Percentiles rank a stretch among this genome's conserved stretches.
These are phyloP conservation scores for Termitomyces sp. DNA, from an alignment of 768 basidiomycete genomes.

Conservation along the genomic window DNA sequence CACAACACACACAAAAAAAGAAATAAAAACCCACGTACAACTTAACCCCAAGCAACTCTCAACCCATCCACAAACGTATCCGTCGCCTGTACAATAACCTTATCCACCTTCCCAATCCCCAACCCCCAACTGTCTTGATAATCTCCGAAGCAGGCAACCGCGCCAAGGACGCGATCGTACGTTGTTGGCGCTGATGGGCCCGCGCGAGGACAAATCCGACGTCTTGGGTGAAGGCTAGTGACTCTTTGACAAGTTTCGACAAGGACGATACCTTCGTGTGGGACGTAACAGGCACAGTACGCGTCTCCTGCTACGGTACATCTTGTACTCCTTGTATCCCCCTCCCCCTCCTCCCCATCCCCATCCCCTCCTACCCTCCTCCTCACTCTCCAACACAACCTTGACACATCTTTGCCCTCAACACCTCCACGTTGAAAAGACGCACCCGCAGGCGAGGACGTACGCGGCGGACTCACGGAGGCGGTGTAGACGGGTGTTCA, in stretches of 20 bases:
- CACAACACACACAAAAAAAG: too few species aligned
- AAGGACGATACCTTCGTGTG: conserved; percentile 47
- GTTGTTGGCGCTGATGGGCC: conserved; percentile 5
- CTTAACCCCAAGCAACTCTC: conserved; percentile 72
- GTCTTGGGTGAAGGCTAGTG: conserved; percentile 78
- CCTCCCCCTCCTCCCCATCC: too few species aligned
- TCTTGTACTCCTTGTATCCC: too few species aligned
- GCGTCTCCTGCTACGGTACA: too few species aligned
- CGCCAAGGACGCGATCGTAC: conserved; percentile 72
- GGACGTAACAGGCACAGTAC: conserved; percentile 47
- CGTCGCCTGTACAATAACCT: conserved; percentile 62
- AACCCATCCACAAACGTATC: conserved; percentile 70
- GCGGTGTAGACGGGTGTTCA: conserved; percentile 87
- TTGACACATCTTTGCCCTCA: conserved; percentile 78
- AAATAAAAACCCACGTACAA: conserved; percentile 37
- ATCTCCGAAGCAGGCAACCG: conserved; percentile 78
- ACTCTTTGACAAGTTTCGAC: conserved; percentile 33
- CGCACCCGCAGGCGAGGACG: conserved; percentile 86
- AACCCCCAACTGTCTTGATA: conserved; percentile 53
- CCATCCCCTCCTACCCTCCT: conserved; percentile 24
- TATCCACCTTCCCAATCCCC: conserved; percentile 68
- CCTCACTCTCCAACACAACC: conserved; percentile 73
- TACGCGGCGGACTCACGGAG: conserved; percentile 75
- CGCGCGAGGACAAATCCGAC: conserved; percentile 57
- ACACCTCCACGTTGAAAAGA: conserved; percentile 80